Conservation (phyloP, 2,329 filamentous ascomycete genomes). For the Talaromyces atroroseus region DNA sequence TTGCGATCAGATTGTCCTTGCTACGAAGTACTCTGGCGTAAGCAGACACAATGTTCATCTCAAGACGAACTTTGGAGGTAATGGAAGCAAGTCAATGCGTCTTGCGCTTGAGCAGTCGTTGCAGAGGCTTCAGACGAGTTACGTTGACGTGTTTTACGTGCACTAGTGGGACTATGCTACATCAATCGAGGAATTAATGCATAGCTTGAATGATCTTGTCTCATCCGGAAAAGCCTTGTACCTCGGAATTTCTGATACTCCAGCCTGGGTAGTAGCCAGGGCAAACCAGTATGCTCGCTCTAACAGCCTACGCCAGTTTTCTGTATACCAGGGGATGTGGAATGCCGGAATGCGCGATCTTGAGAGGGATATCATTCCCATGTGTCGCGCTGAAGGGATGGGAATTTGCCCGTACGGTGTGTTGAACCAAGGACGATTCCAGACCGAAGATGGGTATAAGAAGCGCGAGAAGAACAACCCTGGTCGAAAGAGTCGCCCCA, state of each 20-base stretch:
- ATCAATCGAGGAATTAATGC: slow-evolving; percentile 63
- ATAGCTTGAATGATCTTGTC: slow-evolving; percentile 58
- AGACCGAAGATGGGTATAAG: too few relatives aligned
- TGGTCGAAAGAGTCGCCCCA: too few relatives aligned
- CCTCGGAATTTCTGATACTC: slow-evolving; percentile 62
- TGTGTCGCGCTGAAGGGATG: slow-evolving; percentile 60
- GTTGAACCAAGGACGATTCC: too few relatives aligned
- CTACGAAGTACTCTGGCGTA: too few relatives aligned
- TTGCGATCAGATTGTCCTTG: too few relatives aligned
- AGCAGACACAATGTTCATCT: too few relatives aligned
- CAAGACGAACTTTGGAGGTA: too few relatives aligned
- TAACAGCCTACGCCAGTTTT: slow-evolving; percentile 63
- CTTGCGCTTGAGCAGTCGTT: too few relatives aligned
- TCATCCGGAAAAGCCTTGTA: slow-evolving; percentile 60
- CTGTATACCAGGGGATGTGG: slow-evolving; percentile 64
- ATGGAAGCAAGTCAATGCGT: too few relatives aligned
- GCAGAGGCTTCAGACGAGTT: too few relatives aligned
- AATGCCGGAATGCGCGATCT: slow-evolving; percentile 58
- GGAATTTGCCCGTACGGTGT: slow-evolving; percentile 45
- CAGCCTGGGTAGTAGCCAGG: slow-evolving; percentile 56
- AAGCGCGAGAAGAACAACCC: slow-evolving; percentile 24
- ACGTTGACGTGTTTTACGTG: slow-evolving; percentile 21
- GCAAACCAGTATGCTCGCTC: slow-evolving; percentile 58
- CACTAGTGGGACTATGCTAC: slow-evolving; percentile 60
- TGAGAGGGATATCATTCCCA: slow-evolving; percentile 64